Base-by-base conservation (phyloP, 202 grass and related monocot genomes). In the Sporobolus alterniflorus region DNA sequence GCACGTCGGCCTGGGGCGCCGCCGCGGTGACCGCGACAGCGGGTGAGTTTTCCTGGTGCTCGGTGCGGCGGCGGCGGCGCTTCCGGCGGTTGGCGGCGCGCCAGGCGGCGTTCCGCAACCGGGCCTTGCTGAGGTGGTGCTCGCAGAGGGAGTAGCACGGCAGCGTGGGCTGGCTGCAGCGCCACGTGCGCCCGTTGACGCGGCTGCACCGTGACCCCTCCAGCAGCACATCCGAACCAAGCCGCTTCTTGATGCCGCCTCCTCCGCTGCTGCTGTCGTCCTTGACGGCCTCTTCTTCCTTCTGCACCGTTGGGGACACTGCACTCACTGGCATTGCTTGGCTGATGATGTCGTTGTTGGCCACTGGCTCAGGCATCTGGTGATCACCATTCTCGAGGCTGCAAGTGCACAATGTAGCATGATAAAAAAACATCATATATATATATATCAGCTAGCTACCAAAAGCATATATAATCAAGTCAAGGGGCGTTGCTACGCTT, bases 191-290 rank as follows among this genome's bases (percentile, higher is more conserved):
- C 11, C 94, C 94, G 29, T 97, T 97, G 25, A 90, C 80, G 50
- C 94, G 94, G 90, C 94, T 97, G 81, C 94, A 94, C 82, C 94
- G 85, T 0, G 94, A 97, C n/a, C 94, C 91, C 72, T 90, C 91
- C 71, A 84, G 25, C 60, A 90, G 74, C 77, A 88, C 78, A 0
- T 84, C 67, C 0, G 89, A 52, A 40, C 72, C 76, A 3, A 79
- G 87, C 83, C 75, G 79, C 68, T 81, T 75, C 83, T 82, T 97
- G 14, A 50, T 65, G 47, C 43, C 3, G 51, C 78, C 25, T 5
- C 49, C 41, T 2, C 75, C 21, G 29, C 54, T 9, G 74, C 28
- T 34, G 48, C 21, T 12, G 17, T 15, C 82, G 3, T 15, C 33
- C 62, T 79, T 83, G 5, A 36, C 69, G 3, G 22, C 16, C 78